Evolutionary conservation across 2,329 filamentous ascomycete species (phyloP).

Genomic region (Dryadomyces quercivorus): DNA sequence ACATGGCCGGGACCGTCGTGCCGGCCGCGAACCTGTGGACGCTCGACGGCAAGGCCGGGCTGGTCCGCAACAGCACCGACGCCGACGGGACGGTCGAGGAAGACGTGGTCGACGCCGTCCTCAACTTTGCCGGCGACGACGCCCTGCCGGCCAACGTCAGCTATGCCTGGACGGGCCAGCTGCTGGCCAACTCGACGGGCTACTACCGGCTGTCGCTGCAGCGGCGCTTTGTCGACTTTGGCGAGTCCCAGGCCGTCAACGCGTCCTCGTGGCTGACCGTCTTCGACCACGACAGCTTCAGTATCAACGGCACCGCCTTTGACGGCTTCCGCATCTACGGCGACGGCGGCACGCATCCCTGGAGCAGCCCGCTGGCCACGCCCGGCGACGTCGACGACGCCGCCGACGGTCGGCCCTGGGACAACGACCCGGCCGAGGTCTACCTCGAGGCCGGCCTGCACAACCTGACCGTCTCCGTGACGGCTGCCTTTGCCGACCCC

Average conservation of each 20-base stretch:
- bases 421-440: neutral
- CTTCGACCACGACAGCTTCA: neutral
- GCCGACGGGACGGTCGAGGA: neutral
- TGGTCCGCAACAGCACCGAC: neutral
- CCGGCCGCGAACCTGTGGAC: neutral
- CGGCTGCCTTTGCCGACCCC: neutral
- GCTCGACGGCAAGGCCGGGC: neutral
- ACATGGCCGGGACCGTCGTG: neutral
- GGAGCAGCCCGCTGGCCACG: neutral
- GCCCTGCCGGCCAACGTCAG: neutral
- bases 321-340: neutral
- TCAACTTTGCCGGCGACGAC: neutral
- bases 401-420: neutral
- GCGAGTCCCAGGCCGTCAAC: neutral
- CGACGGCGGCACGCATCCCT: neutral
- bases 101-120: neutral
- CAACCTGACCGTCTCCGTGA: neutral
- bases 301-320: neutral
- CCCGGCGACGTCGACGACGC: neutral
- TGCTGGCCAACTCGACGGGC: neutral
- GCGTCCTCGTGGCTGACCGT: neutral
- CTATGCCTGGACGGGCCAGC: neutral
- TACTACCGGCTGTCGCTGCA: neutral
- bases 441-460: neutral
- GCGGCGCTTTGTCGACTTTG: neutral